Base-by-base conservation (phyloP, 2,329 filamentous ascomycete genomes). In the Colletotrichum musicola region DNA sequence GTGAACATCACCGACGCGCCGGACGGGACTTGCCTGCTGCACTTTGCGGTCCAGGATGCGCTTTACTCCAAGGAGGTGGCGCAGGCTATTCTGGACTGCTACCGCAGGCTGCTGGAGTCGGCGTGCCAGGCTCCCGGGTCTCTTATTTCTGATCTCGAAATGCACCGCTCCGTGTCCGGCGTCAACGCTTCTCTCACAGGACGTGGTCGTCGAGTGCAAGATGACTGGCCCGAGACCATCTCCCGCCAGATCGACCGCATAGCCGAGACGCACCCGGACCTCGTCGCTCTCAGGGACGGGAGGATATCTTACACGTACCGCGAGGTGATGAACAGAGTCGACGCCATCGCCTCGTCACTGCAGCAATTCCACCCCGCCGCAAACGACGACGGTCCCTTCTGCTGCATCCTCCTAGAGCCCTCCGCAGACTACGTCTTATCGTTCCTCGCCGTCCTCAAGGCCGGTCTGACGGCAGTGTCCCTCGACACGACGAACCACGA, bases 401-500 rank as follows among this genome's bases (percentile, higher is more conserved):
- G 40, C 40, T 49, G 51, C 22, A 40, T 63, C 3, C 30, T 63
- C 14, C n/a, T 63, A 1, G 50, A 63, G 42, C 60, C 60, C 2
- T 63, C 74, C 0, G 53, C 73, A 0, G 78, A 84, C 49, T 81
- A 74, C 72, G 72, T 81, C 4, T 74, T 64, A 44, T 79, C 79
- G 0, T 69, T 84, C 51, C 75, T 85, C 2, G 84, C 81, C 2
- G 81, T 84, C 27, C 68, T 78, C 63, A 74, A 77, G 0, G 60
- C 81, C n/a, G 83, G 82, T 2, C 76, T 73, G 9, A 71, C 78
- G 1, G 81, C 81, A 35, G 74, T 83, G 4, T 81, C 81, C 1
- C 73, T 86, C 16, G 60, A 57, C 12, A 57, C 42, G 4, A 57
- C 60, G 4, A 63, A 63, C 20, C 60, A 63, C 27, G 20, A 27